Evolutionary conservation across 495 filamentous ascomycete species (phyloP), one percentile per base, ranked within the genome.

Genomic region (Penicillium simplicissimum): DNA sequence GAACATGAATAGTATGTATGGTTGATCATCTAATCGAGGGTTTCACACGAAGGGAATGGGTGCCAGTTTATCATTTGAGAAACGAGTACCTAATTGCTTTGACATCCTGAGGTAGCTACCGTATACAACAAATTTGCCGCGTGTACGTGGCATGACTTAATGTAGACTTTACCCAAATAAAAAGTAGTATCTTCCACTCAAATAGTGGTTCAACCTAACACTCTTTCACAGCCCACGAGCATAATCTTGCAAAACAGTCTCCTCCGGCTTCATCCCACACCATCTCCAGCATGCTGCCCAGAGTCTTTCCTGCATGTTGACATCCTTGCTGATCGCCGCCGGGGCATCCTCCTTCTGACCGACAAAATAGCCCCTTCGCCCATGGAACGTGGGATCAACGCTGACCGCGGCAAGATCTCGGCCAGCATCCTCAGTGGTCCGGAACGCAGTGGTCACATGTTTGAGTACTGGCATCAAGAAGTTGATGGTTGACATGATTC

Each of bases 361-460:
- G 14, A 64, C 62, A 52, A 48, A 65, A 45, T 71, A 69, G 0
- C 64, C 69, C 5, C 69, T 52, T 35, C 59, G 62, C 7, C 59
- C 64, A 19, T 64, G 36, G 28, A 67, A 69, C 1, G 25, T 35
- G 7, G 69, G 62, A 40, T 66, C 64, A 8, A 66, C 49, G 37
- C 61, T 66, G 33, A 71, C 45, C 8, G 52, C 33, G 6, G 55
- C 64, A 38, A 69, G 67, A 8, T 71, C 69, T 28, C 64, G 59
- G 4, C 64, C 69, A 1, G 69, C 43, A 56, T 71, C 69, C 14
- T 63, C 57, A 1, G 55, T 63, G 1, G 64, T 65, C 4, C 69
- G 64, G 25, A 69, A 68, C 2, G 33, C n/a, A 1, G 57, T 53
- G 3, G 3, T 96, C 3, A 67, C 31, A 21, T 67, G 57, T 38